Evolutionary conservation across 2,329 filamentous ascomycete species (phyloP), one percentile per base, ranked within the genome.

Genomic region (Elsinoe batatas): DNA sequence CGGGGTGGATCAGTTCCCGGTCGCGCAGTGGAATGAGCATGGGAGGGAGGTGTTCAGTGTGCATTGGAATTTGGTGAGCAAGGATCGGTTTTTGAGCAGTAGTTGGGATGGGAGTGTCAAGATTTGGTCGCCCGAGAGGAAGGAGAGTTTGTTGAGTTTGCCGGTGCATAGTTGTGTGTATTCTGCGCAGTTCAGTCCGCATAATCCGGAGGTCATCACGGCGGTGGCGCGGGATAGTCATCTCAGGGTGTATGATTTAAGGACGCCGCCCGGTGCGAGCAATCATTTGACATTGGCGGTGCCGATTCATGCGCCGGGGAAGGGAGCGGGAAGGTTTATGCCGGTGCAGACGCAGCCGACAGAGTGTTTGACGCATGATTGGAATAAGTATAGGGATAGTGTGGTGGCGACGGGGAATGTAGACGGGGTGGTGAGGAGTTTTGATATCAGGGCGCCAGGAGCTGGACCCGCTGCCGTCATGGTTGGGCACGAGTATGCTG

Each of bases 81-180:
- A 98, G 69, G 87, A 93, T 65, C 88, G 83, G 0, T 97, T 98
- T 67, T 79, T 90, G 30, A 94, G 88, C 0, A 90, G 85, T 61
- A 95, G 89, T 5, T 98, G 93, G 93, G 93, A 98, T 66, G 93
- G 93, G 50, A 94, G 88, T 1, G 82, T 97, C 64, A 96, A 96
- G 74, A 83, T 98, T 64, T 98, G 91, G 91, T 88, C 88, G 12
- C 93, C 93, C 1, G 83, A 85, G 49, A 57, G 64, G 53, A 68
- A 68, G 57, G 65, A 67, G 58, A 91, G 88, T 32, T 74, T 98
- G 57, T 79, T 85, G 56, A 98, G 93, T 2, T 79, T 98, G 22
- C 91, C 93, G 2, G 87, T 93, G 22, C 91, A 95, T 65, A 88
- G 82, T 63, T 98, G 93, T 74, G 95, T 93, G 30, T 98, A 98